Evolutionary conservation across 2,329 filamentous ascomycete species (phyloP).

Genomic region (Zymoseptoria passerinii): DNA sequence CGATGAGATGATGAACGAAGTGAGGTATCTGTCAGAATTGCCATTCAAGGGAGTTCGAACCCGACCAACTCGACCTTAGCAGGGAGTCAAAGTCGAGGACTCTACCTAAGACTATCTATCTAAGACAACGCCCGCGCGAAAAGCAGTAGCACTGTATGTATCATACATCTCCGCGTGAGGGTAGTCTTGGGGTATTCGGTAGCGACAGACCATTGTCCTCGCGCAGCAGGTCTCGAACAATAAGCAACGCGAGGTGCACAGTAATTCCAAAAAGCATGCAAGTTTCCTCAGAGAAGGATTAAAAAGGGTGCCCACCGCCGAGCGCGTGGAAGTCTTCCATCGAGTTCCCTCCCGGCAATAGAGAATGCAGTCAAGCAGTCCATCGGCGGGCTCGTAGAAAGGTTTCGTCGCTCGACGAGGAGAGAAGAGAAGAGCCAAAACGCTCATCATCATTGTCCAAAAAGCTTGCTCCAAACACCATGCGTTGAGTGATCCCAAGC

Average conservation of each 20-base stretch:
- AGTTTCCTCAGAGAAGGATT: not conserved
- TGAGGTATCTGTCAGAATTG: not conserved
- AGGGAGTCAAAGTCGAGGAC: slow-evolving; percentile 14
- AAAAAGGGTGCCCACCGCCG: not conserved
- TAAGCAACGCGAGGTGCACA: not conserved
- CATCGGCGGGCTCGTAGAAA: not conserved
- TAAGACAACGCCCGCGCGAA: not conserved
- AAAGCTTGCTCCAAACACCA: slow-evolving; percentile 1
- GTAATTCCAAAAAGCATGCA: not conserved
- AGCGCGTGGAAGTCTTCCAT: not conserved
- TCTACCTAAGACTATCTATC: slow-evolving; percentile 16
- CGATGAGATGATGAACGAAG: too few species aligned
- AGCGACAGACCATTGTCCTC: not conserved
- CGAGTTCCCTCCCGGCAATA: not conserved
- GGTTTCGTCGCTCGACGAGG: not conserved
- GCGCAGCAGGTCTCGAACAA: not conserved
- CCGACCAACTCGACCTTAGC: slow-evolving; percentile 11
- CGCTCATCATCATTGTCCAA: slow-evolving; percentile 3
- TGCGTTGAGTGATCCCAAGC: not conserved
- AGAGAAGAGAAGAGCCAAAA: not conserved
- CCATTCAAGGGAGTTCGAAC: slow-evolving; percentile 1
- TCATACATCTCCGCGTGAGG: not conserved
- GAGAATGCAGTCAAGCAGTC: slow-evolving; percentile 4
- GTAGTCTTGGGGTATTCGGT: not conserved
- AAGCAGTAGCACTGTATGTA: not conserved